Evolutionary conservation across 2,329 filamentous ascomycete genomes (phyloP).

Genomic region (Aspergillus spinulosporus): DNA sequence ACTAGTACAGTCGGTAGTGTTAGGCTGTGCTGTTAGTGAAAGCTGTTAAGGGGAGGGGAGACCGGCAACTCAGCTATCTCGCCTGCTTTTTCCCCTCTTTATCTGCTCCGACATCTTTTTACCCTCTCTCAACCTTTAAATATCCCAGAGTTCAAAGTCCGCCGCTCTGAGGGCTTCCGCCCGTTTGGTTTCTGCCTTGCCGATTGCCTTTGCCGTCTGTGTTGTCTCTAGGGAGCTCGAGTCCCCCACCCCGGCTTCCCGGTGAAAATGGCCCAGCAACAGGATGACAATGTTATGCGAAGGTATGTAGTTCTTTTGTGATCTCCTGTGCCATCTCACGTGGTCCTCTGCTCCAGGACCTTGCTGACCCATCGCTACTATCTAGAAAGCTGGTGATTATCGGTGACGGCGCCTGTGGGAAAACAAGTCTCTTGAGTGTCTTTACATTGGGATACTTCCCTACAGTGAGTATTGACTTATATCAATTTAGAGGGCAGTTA

Average conservation of each 20-base stretch:
- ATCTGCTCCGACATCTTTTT: background rate
- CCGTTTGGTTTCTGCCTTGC: constrained; percentile 17
- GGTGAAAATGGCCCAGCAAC: constrained; percentile 41
- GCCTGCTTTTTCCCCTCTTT: constrained; percentile 8
- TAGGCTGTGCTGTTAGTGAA: constrained; percentile 10
- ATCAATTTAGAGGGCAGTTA: background rate
- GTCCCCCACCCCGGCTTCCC: constrained; percentile 7
- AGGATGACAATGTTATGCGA: constrained; percentile 47
- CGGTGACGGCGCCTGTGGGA: constrained; percentile 95
- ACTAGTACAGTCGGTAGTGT: background rate
- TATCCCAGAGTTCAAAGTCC: background rate
- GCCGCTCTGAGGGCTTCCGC: constrained; percentile 11
- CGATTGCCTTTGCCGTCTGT: constrained; percentile 14
- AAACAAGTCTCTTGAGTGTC: constrained; percentile 94
- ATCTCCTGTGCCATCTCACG: background rate
- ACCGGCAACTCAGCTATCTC: background rate
- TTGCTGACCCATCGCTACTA: constrained; percentile 21
- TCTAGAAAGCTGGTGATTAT: constrained; percentile 93
- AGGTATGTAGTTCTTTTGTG: constrained; percentile 54
- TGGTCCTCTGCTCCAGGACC: background rate
- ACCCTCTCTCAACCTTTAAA: constrained; percentile 2
- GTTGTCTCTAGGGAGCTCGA: constrained; percentile 14
- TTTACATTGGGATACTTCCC: constrained; percentile 98
- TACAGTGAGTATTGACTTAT: constrained; percentile 65
- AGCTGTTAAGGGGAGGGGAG: constrained; percentile 22